Evolutionary conservation across 139 green algal genomes (phyloP).

Genomic region (Volvox africanus): DNA sequence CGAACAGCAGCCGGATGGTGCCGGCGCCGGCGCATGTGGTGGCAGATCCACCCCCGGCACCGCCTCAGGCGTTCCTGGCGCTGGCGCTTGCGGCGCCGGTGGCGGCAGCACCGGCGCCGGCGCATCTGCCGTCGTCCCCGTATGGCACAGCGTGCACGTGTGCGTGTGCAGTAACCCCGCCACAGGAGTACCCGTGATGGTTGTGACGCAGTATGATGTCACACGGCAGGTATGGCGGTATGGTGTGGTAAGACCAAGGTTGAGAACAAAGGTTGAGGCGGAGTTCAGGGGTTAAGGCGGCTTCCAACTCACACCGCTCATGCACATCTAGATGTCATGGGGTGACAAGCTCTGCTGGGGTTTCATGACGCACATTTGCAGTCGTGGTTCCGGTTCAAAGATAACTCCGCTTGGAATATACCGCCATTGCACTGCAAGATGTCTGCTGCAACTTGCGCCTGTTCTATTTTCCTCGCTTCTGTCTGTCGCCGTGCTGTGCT

Average conservation of each 20-base stretch:
- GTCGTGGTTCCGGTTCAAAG: too few relatives aligned
- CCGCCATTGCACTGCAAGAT: too few relatives aligned
- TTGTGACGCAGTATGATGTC: slow-evolving; percentile 41
- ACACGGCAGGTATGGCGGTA: slow-evolving; percentile 14
- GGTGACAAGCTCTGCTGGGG: too few relatives aligned
- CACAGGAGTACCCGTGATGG: slow-evolving; percentile 14
- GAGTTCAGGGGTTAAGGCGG: too few relatives aligned
- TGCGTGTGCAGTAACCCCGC: slow-evolving; percentile 14
- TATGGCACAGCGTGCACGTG: slow-evolving; percentile 37
- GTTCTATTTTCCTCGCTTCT: too few relatives aligned
- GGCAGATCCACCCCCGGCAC: background rate
- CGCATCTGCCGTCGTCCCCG: background rate
- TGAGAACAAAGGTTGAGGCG: too few relatives aligned
- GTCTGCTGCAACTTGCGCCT: too few relatives aligned
- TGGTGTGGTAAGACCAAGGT: background rate
- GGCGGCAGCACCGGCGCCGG: background rate
- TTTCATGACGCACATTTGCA: too few relatives aligned
- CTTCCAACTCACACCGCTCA: too few relatives aligned
- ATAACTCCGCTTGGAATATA: too few relatives aligned
- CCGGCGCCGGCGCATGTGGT: background rate
- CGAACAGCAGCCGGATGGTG: background rate
- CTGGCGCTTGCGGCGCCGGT: background rate
- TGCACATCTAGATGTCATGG: too few relatives aligned
- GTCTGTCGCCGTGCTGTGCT: too few relatives aligned
- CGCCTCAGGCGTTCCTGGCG: background rate